Conservation (phyloP, 2,329 filamentous ascomycete genomes). For the Claviceps sp. region DNA sequence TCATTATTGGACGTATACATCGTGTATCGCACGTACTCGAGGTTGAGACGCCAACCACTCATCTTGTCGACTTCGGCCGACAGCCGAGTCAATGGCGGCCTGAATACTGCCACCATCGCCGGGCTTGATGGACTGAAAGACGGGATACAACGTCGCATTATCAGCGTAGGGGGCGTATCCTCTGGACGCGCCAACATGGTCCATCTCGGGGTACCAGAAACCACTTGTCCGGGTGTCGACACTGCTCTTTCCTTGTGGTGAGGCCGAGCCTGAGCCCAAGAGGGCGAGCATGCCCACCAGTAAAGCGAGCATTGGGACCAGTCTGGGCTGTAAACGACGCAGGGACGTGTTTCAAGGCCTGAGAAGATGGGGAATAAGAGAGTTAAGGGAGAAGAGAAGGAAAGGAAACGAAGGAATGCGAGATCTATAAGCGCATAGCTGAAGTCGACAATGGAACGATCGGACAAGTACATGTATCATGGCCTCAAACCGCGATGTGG, state of each 20-base stretch:
- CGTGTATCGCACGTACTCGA: slow-evolving; percentile 15
- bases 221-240: slow-evolving; percentile 8
- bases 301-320: neutral
- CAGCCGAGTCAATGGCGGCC: slow-evolving; percentile 24
- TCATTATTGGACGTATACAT: neutral
- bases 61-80: slow-evolving; percentile 19
- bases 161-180: slow-evolving; percentile 29
- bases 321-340: neutral
- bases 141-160: slow-evolving; percentile 21
- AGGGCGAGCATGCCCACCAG: slow-evolving; percentile 1
- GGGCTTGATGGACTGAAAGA: slow-evolving; percentile 24
- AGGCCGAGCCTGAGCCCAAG: slow-evolving; percentile 9
- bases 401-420: too few relatives aligned
- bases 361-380: neutral
- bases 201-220: slow-evolving; percentile 31
- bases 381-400: neutral
- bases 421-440: neutral
- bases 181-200: slow-evolving; percentile 23
- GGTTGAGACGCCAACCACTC: slow-evolving; percentile 30
- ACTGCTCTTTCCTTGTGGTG: slow-evolving; percentile 2
- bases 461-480: neutral
- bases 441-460: neutral
- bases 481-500: neutral
- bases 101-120: slow-evolving; percentile 25
- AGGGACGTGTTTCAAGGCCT: neutral